phyloP scores from a whole-genome alignment of 306 rosid species.

The Acmispon strigosus region DNA sequence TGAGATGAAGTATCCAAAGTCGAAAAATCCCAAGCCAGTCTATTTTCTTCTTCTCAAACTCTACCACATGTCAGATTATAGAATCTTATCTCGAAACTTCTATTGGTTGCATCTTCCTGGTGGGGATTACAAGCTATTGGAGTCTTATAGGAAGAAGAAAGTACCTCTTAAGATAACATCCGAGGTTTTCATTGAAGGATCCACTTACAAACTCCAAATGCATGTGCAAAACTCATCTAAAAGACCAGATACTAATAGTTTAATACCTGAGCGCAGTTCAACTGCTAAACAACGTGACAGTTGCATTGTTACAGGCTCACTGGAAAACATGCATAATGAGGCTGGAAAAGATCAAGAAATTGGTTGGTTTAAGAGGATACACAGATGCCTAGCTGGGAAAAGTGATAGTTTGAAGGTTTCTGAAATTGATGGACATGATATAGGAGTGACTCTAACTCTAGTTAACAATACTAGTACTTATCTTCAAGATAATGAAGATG shows the following conservation, averaged over 20 bases:
- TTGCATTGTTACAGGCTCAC: slow-evolving; percentile 15
- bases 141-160: slow-evolving; percentile 60
- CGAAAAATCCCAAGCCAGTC: slow-evolving; percentile 66
- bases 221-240: slow-evolving; percentile 63
- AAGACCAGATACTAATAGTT: slow-evolving; percentile 34
- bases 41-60: slow-evolving; percentile 93
- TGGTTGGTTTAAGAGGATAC: slow-evolving; percentile 54
- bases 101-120: slow-evolving; percentile 83
- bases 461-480: too few relatives aligned
- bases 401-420: slow-evolving; percentile 37
- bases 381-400: slow-evolving; percentile 26
- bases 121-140: slow-evolving; percentile 80
- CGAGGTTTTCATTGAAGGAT: slow-evolving; percentile 44
- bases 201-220: slow-evolving; percentile 54
- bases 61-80: slow-evolving; percentile 42
- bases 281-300: slow-evolving; percentile 31
- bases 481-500: too few relatives aligned
- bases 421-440: slow-evolving; percentile 48
- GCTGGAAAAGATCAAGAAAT: slow-evolving; percentile 25
- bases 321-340: slow-evolving; percentile 11
- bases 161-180: slow-evolving; percentile 77
- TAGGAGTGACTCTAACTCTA: slow-evolving; percentile 85
- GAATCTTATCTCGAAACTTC: slow-evolving; percentile 71
- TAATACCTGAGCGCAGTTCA: slow-evolving; percentile 32
- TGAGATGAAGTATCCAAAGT: slow-evolving; percentile 79